Percentiles rank a stretch among this genome's conserved stretches.
Conservation (phyloP, 331 rosid species). For the Rosa hybrid region DNA sequence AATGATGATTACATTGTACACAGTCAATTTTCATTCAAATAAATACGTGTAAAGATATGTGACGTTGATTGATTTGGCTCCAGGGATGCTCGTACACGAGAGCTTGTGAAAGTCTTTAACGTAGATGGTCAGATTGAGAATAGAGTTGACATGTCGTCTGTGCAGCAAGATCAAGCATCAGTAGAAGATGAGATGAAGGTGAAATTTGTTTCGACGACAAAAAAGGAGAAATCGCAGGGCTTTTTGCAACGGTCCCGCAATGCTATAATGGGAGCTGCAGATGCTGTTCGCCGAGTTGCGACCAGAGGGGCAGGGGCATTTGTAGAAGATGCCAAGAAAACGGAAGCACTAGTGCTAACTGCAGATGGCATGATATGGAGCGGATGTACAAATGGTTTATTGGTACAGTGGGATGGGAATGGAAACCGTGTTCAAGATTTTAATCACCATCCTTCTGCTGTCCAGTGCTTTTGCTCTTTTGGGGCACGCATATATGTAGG, state of each 20-base stretch:
- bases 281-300: constrained; percentile 96
- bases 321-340: constrained; percentile 77
- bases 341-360: constrained; percentile 68
- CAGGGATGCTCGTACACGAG: constrained; percentile 95
- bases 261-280: constrained; percentile 97
- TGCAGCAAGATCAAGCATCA: constrained; percentile 77
- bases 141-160: constrained; percentile 71
- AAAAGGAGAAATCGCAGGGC: constrained; percentile 89
- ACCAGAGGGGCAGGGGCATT: constrained; percentile 94
- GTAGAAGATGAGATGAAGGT: constrained; percentile 83
- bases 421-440: constrained; percentile 86
- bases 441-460: constrained; percentile 68
- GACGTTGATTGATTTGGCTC: constrained; percentile 7
- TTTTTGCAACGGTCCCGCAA: constrained; percentile 91
- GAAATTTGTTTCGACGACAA: constrained; percentile 67
- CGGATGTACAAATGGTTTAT: constrained; percentile 89
- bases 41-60: neutral
- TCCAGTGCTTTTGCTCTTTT: constrained; percentile 79
- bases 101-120: constrained; percentile 88
- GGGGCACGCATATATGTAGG: constrained; percentile 81
- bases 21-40: neutral
- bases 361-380: constrained; percentile 93
- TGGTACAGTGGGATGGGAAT: constrained; percentile 89
- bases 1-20: neutral
- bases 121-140: constrained; percentile 90